Conservation (phyloP, 2,329 filamentous ascomycete species). For the Venturia carpophila region DNA sequence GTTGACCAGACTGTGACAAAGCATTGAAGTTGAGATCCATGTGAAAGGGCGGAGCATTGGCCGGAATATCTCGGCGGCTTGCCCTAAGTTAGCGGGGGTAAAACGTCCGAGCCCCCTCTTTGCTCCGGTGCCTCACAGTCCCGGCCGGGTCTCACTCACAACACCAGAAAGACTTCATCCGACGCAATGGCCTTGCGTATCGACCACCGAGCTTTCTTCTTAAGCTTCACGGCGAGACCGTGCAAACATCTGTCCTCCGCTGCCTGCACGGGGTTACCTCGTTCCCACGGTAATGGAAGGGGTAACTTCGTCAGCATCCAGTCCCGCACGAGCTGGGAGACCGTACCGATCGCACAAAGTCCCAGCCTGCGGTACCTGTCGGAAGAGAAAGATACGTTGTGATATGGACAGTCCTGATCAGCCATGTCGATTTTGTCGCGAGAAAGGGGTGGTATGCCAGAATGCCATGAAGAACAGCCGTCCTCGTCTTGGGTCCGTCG, state of each 20-base stretch:
- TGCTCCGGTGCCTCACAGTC: too few species aligned
- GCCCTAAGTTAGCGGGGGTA: too few species aligned
- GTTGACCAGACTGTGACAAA: neutral
- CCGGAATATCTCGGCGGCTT: too few species aligned
- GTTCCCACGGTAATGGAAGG: neutral
- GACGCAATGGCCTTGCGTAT: too few species aligned
- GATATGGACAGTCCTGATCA: conserved; percentile 34
- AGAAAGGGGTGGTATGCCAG: conserved; percentile 32
- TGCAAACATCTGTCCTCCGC: neutral
- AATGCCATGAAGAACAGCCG: conserved; percentile 26
- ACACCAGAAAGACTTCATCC: too few species aligned
- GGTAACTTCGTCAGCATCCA: neutral
- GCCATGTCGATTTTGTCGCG: conserved; percentile 34
- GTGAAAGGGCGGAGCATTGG: too few species aligned
- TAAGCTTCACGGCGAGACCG: neutral
- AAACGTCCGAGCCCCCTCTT: too few species aligned
- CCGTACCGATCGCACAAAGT: conserved; percentile 38
- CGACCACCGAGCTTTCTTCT: neutral
- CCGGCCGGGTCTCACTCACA: too few species aligned
- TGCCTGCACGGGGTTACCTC: neutral
- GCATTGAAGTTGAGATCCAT: too few species aligned
- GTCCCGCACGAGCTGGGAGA: conserved; percentile 19
- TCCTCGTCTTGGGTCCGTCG: conserved; percentile 20
- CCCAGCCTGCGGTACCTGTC: conserved; percentile 35
- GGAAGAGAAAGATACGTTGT: conserved; percentile 36